phyloP scores from a whole-genome alignment of 108 stramenopile genomes.

The Pseudonitzschia multiseries region DNA sequence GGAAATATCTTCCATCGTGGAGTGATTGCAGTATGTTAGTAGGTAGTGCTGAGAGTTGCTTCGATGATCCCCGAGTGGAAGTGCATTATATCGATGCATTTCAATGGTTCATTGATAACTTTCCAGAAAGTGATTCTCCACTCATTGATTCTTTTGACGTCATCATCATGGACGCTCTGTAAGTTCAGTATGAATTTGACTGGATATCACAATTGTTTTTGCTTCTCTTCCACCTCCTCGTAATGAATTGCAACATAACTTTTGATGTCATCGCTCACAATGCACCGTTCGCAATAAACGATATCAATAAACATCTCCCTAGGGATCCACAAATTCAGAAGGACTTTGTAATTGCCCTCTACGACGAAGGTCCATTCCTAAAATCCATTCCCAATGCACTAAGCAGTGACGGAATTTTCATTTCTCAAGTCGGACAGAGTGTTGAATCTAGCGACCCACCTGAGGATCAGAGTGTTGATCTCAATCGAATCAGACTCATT shows the following conservation, averaged over 20 bases:
- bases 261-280: neutral
- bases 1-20: conserved; percentile 64
- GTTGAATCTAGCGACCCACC: conserved; percentile 35
- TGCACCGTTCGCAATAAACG: neutral
- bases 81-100: conserved; percentile 54
- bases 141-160: conserved; percentile 51
- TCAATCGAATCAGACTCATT: conserved; percentile 46
- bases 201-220: neutral
- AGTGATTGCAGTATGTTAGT: conserved; percentile 59
- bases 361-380: conserved; percentile 32
- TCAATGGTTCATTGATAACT: conserved; percentile 61
- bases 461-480: conserved; percentile 41
- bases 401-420: conserved; percentile 52
- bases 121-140: conserved; percentile 2
- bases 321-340: conserved; percentile 58
- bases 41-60: conserved; percentile 51
- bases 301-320: neutral
- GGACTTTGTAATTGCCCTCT: conserved; percentile 34
- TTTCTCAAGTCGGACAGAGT: conserved; percentile 66
- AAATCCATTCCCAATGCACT: conserved; percentile 37
- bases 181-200: conserved; percentile 21
- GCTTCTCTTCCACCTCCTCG: neutral
- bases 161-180: conserved; percentile 80
- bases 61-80: conserved; percentile 65
- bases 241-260: neutral